Conservation (phyloP, 2,329 filamentous ascomycete genomes). For the Aspergillus versicolor region DNA sequence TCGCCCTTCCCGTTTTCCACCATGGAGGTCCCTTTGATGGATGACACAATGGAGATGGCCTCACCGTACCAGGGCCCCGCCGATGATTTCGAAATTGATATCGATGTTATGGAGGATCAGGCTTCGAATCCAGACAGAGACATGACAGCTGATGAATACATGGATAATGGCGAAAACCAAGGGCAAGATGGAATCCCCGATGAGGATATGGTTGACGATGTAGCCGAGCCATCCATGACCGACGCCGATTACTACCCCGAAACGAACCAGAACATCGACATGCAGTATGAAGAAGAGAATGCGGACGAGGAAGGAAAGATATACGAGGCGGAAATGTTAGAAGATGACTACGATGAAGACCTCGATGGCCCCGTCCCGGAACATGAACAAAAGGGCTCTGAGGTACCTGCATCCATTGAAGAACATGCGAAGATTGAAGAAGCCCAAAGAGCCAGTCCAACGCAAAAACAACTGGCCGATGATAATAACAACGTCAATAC, state of each 20-base stretch:
- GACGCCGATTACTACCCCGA: slow-evolving; percentile 35
- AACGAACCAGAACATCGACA: slow-evolving; percentile 29
- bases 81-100: slow-evolving; percentile 60
- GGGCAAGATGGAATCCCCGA: slow-evolving; percentile 34
- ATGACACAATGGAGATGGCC: slow-evolving; percentile 47
- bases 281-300: slow-evolving; percentile 29
- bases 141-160: slow-evolving; percentile 42
- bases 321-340: slow-evolving; percentile 42
- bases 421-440: slow-evolving; percentile 9
- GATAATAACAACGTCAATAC: neutral
- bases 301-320: slow-evolving; percentile 32
- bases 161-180: slow-evolving; percentile 31
- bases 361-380: slow-evolving; percentile 31
- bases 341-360: slow-evolving; percentile 39
- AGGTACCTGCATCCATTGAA: neutral
- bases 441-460: neutral
- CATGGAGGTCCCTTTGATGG: slow-evolving; percentile 39
- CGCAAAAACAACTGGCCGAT: neutral
- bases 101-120: slow-evolving; percentile 58
- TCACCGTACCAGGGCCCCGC: slow-evolving; percentile 42
- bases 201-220: slow-evolving; percentile 50
- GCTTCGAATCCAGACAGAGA: slow-evolving; percentile 57
- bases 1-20: slow-evolving; percentile 29
- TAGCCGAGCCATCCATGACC: slow-evolving; percentile 39
- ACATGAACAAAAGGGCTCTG: slow-evolving; percentile 15